Evolutionary conservation across 345 rosid genomes (phyloP).

Genomic region (Toxicodendron radicans): DNA sequence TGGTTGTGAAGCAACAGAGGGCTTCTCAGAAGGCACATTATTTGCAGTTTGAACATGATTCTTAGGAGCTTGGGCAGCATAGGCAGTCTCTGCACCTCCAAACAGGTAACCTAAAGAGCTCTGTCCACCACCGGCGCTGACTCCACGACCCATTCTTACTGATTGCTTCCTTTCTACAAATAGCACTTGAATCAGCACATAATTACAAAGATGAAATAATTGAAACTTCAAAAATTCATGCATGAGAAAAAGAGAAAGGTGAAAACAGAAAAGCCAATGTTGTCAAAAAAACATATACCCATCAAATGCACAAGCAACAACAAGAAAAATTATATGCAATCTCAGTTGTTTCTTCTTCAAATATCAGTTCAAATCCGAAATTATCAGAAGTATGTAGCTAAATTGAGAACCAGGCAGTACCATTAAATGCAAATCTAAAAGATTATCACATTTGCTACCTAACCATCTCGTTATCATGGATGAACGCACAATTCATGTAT

Average conservation of each 20-base stretch:
- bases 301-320: background rate
- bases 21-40: slow-evolving; percentile 23
- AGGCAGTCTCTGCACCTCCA: slow-evolving; percentile 55
- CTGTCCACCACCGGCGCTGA: slow-evolving; percentile 80
- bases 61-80: slow-evolving; percentile 30
- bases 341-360: background rate
- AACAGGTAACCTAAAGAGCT: slow-evolving; percentile 82
- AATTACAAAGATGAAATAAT: background rate
- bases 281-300: background rate
- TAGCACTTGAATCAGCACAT: background rate
- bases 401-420: background rate
- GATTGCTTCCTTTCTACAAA: background rate
- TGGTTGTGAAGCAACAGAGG: slow-evolving; percentile 33
- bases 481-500: background rate
- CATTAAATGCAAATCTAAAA: too few relatives aligned
- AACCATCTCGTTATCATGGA: background rate
- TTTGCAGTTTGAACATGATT: slow-evolving; percentile 25
- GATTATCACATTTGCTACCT: too few relatives aligned
- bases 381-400: background rate
- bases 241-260: background rate
- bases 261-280: background rate
- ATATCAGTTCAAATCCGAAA: background rate
- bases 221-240: background rate
- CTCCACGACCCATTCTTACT: slow-evolving; percentile 72
- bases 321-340: background rate